Conservation (phyloP, 331 rosid species). For the Erythrophleum ivorense region DNA sequence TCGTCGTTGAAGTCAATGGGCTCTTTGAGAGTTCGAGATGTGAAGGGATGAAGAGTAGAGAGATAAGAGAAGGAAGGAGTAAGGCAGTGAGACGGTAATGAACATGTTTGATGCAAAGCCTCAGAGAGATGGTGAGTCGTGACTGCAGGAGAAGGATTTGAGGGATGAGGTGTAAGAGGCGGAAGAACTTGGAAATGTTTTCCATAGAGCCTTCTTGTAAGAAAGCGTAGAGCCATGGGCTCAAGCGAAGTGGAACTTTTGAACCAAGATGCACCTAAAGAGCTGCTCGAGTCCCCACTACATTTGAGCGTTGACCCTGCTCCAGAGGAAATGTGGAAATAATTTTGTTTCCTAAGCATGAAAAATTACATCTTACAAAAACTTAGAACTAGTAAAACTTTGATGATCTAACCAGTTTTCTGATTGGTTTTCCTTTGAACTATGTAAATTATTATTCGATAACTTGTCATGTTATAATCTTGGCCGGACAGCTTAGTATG, state of each 20-base stretch:
- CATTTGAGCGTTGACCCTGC: too few species aligned
- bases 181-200: constrained; percentile 36
- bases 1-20: constrained; percentile 17
- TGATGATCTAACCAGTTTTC: too few species aligned
- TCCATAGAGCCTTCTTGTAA: constrained; percentile 32
- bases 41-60: constrained; percentile 39
- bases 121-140: constrained; percentile 43
- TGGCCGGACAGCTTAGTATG: too few species aligned
- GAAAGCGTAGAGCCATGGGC: constrained; percentile 45
- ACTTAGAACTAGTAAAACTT: too few species aligned
- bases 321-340: too few species aligned
- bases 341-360: too few species aligned
- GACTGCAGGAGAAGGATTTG: neutral
- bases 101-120: constrained; percentile 67
- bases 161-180: constrained; percentile 18
- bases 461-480: too few species aligned
- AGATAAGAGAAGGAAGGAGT: constrained; percentile 28
- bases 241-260: neutral
- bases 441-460: too few species aligned
- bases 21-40: constrained; percentile 31
- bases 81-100: constrained; percentile 31
- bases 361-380: too few species aligned
- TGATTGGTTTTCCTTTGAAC: too few species aligned
- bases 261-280: neutral
- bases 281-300: too few species aligned